Conservation (phyloP, 106 monocot species). For the Dendrobium chrysotoxum region DNA sequence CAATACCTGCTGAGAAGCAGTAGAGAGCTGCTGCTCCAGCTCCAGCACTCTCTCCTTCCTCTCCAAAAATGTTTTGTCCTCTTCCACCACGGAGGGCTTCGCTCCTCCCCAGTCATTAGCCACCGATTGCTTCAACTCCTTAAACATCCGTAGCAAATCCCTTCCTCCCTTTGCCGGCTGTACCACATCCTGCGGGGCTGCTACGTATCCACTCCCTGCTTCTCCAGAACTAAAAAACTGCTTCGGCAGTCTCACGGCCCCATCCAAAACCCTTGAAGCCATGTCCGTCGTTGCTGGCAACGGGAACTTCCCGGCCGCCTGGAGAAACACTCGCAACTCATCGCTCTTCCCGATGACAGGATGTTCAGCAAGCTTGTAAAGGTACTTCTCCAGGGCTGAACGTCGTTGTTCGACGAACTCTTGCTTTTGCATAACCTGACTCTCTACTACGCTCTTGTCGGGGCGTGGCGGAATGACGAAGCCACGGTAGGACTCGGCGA, state of each 20-base stretch:
- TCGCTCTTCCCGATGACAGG: conserved; percentile 70
- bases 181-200: conserved; percentile 47
- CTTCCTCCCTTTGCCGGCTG: conserved; percentile 71
- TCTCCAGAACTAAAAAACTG: conserved; percentile 42
- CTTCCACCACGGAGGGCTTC: conserved; percentile 57
- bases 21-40: conserved; percentile 78
- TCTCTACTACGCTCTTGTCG: conserved; percentile 89
- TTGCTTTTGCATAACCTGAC: conserved; percentile 96
- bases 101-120: conserved; percentile 66
- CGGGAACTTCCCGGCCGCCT: conserved; percentile 39
- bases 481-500: conserved; percentile 79
- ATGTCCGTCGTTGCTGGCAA: conserved; percentile 41
- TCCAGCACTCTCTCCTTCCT: conserved; percentile 74
- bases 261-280: conserved; percentile 62
- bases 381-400: conserved; percentile 70
- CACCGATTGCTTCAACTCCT: conserved; percentile 87
- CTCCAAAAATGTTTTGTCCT: conserved; percentile 82
- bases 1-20: conserved; percentile 75
- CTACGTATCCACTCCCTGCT: conserved; percentile 4
- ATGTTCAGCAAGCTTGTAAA: conserved; percentile 54
- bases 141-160: conserved; percentile 82
- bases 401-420: conserved; percentile 93
- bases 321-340: conserved; percentile 61
- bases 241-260: conserved; percentile 56
- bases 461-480: conserved; percentile 78